These are phyloP conservation scores for Carex sylvatica DNA, from an alignment of 202 grass and related monocot genomes.

Conservation along the genomic window DNA sequence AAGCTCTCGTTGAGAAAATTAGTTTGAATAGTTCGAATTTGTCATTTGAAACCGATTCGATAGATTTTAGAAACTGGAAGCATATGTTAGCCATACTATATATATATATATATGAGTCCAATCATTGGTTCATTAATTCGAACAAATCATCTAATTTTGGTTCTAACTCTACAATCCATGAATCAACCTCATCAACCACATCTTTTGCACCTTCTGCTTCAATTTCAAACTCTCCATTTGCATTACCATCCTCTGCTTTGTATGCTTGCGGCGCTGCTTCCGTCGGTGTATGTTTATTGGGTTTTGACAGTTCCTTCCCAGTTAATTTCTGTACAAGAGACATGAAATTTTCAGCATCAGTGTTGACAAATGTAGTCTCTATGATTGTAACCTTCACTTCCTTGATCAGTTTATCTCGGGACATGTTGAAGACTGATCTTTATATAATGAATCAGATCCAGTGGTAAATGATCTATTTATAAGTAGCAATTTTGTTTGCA, in stretches of 20 bases:
- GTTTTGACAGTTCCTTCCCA: constrained; percentile 31
- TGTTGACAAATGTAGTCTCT: constrained; percentile 58
- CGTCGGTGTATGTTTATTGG: neutral
- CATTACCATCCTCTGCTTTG: neutral
- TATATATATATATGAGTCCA: too few relatives aligned
- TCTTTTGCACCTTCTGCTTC: neutral
- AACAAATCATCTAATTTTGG: constrained; percentile 10
- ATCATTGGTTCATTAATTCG: neutral
- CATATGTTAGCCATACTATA: too few relatives aligned
- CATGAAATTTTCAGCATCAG: constrained; percentile 69
- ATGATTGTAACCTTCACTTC: constrained; percentile 65
- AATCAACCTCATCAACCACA: neutral
- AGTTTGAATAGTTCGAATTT: too few relatives aligned
- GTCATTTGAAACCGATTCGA: too few relatives aligned
- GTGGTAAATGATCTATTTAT: neutral
- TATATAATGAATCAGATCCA: neutral
- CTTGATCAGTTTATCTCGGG: neutral
- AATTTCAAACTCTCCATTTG: neutral
- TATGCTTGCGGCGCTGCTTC: neutral
- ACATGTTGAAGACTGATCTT: neutral
- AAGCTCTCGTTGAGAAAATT: too few relatives aligned
- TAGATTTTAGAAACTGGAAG: too few relatives aligned
- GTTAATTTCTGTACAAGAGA: constrained; percentile 74
- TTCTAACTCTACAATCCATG: neutral
- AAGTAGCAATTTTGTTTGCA: too few relatives aligned